Evolutionary conservation across 2,329 filamentous ascomycete species (phyloP), one percentile per base, ranked within the genome.

Genomic region (Exophiala sp.): DNA sequence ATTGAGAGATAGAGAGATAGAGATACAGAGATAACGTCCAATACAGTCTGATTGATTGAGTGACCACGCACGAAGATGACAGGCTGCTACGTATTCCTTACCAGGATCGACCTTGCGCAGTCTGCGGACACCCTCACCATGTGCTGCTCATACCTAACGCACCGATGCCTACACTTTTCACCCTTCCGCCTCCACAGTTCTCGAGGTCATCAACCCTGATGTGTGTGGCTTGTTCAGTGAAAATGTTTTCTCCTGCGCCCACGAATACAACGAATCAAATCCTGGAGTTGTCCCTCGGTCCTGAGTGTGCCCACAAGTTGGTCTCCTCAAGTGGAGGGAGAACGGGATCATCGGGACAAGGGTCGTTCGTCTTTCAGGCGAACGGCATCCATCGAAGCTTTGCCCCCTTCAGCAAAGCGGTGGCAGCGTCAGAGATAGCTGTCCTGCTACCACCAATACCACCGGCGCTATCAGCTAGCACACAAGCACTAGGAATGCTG

Each of bases 381-480:
- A 8, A 2, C 11, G 13, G 22, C 8, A 34, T 16, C 19, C 24
- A 22, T 21, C 19, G 42, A 10, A 30, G 42, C 42, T 32, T 44
- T 44, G 42, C 42, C 42, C 10, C 11, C 27, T 44, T 34, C 22
- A 44, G 42, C 27, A 44, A 44, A 44, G 29, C 10, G 24, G 2
- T 44, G 19, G 42, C 5, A n/a, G 27, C 16, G 14, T 21, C 16
- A 23, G 19, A 23, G 19, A 41, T 22, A 41, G 38, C 6, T 24
- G 8, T 11, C 13, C 13, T 8, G 6, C 13, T 24, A n/a, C 38
- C 34, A 37, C 34, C 34, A 37, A 37, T 37, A 19, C 18, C 11
- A 19, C 9, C 6, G 34, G 14, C 13, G 30, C 34, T 37, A 37
- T 5, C 18, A 37, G 2, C 16, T 8, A 1, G 6, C 30, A 34